phyloP scores from a whole-genome alignment of 805 yeast genomes.

The Candida xiaguanensis region DNA sequence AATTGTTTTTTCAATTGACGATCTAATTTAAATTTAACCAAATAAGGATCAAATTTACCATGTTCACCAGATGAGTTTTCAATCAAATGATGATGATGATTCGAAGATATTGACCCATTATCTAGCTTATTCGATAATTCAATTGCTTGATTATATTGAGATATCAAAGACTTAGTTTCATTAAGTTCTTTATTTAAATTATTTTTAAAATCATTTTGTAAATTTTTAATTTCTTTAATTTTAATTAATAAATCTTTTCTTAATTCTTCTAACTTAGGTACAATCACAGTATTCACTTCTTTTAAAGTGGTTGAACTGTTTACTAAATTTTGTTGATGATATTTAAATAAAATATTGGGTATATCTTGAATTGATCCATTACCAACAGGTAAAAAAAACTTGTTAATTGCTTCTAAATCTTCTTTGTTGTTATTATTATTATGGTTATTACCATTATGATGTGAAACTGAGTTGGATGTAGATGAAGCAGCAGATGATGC shows the following conservation, averaged over 20 bases:
- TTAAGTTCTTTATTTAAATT: conserved; percentile 58
- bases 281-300: conserved; percentile 44
- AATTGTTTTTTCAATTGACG: conserved; percentile 74
- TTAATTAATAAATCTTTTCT: conserved; percentile 74
- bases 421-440: conserved; percentile 15
- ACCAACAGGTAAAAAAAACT: conserved; percentile 73
- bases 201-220: conserved; percentile 82
- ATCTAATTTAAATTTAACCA: conserved; percentile 69
- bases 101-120: conserved; percentile 12
- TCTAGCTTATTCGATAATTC: conserved; percentile 54
- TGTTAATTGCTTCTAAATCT: conserved; percentile 32
- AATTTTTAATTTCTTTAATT: conserved; percentile 79
- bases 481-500: not conserved
- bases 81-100: conserved; percentile 8
- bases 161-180: conserved; percentile 38
- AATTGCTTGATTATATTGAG: conserved; percentile 54
- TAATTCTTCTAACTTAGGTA: conserved; percentile 55
- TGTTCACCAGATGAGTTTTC: conserved; percentile 23
- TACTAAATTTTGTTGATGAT: conserved; percentile 41
- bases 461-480: conserved; percentile 3
- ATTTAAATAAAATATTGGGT: conserved; percentile 59
- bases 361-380: conserved; percentile 72
- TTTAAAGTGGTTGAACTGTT: conserved; percentile 42
- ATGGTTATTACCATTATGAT: conserved; percentile 4
- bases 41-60: conserved; percentile 73